These are phyloP conservation scores for Copromyces sp. DNA, from an alignment of 495 filamentous ascomycete species.

Conservation along the genomic window DNA sequence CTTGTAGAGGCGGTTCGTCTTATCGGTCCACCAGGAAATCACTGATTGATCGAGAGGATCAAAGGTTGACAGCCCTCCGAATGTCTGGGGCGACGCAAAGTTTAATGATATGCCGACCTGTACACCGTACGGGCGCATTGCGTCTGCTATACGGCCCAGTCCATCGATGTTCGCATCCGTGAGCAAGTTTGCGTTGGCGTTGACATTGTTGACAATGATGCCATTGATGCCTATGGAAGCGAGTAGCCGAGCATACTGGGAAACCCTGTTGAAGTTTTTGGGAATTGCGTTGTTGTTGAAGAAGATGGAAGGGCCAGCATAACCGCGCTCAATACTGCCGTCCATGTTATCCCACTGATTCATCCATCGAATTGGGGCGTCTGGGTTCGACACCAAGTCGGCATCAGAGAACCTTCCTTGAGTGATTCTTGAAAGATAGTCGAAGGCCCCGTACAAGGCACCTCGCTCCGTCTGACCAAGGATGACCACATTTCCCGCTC, in stretches of 20 bases:
- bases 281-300: conserved; percentile 46
- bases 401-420: conserved; percentile 51
- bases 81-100: conserved; percentile 52
- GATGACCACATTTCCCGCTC: conserved; percentile 41
- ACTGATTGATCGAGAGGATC: conserved; percentile 55
- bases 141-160: conserved; percentile 51
- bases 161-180: conserved; percentile 48
- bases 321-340: conserved; percentile 60
- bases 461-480: conserved; percentile 59
- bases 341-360: conserved; percentile 68
- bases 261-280: conserved; percentile 46
- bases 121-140: conserved; percentile 56
- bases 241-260: conserved; percentile 56
- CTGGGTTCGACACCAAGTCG: conserved; percentile 44
- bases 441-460: conserved; percentile 58
- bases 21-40: conserved; percentile 49
- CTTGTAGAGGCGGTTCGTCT: conserved; percentile 48
- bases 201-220: conserved; percentile 63
- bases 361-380: conserved; percentile 55
- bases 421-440: conserved; percentile 54
- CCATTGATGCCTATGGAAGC: conserved; percentile 60
- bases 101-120: conserved; percentile 56
- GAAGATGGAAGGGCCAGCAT: conserved; percentile 60
- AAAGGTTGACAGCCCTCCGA: conserved; percentile 49
- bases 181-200: conserved; percentile 51